These are phyloP conservation scores for Aspergillus coremiiformis DNA, from an alignment of 495 filamentous ascomycete genomes.

Conservation along the genomic window DNA sequence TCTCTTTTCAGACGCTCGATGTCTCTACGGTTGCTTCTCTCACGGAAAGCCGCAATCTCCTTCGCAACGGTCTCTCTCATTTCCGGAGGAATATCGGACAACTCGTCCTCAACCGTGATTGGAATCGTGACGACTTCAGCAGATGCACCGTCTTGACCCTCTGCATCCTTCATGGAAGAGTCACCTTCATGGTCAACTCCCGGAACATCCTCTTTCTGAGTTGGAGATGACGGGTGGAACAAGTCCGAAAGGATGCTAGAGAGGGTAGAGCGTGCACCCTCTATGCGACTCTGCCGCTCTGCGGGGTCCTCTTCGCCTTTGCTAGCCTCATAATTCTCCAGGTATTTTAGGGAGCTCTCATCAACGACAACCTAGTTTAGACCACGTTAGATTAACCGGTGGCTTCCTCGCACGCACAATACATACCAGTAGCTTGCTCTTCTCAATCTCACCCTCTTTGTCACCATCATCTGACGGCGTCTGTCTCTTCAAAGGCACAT, in stretches of 20 bases:
- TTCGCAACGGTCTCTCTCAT: constrained; percentile 95
- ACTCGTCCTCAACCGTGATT: constrained; percentile 82
- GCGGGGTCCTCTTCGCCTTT: constrained; percentile 59
- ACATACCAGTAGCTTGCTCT: constrained; percentile 56
- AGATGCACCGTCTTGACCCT: constrained; percentile 41
- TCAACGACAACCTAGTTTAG: constrained; percentile 62
- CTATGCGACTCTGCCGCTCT: constrained; percentile 58
- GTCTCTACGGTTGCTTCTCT: constrained; percentile 79
- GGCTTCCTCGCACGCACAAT: background rate
- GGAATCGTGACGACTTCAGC: constrained; percentile 88
- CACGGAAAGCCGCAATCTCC: constrained; percentile 90
- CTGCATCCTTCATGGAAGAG: constrained; percentile 59
- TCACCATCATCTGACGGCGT: constrained; percentile 36
- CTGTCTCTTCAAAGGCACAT: constrained; percentile 76
- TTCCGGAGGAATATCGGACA: constrained; percentile 91
- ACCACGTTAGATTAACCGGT: background rate
- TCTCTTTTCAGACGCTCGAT: constrained; percentile 78
- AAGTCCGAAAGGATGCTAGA: constrained; percentile 61
- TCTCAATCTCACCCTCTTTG: constrained; percentile 56
- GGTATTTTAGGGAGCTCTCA: constrained; percentile 66
- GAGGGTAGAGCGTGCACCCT: constrained; percentile 58
- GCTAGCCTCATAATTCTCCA: constrained; percentile 68
- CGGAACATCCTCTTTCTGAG: constrained; percentile 42
- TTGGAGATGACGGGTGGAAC: constrained; percentile 54
- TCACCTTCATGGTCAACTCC: constrained; percentile 59